phyloP scores from a whole-genome alignment of 352 stramenopile species.

The Phytopythium litorale region DNA sequence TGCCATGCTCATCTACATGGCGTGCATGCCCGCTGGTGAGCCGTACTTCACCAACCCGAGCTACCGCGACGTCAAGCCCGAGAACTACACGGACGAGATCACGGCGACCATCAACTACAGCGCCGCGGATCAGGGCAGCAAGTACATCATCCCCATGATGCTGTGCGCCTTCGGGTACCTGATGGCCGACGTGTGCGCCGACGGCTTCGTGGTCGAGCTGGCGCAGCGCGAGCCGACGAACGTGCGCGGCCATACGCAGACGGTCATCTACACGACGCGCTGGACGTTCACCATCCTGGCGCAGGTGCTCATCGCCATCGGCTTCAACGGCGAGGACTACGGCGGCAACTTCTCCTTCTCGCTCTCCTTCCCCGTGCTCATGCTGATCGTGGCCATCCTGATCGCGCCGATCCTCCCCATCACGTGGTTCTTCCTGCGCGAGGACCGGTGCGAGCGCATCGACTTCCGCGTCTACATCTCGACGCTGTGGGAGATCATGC shows the following conservation, averaged over 20 bases:
- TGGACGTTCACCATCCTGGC: constrained; percentile 32
- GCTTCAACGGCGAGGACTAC: constrained; percentile 47
- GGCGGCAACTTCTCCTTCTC: constrained; percentile 44
- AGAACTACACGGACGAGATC: constrained; percentile 38
- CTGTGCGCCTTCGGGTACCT: constrained; percentile 41
- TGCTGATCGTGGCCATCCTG: constrained; percentile 31
- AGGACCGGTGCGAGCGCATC: constrained; percentile 25
- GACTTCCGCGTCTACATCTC: constrained; percentile 41
- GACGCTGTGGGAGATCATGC: constrained; percentile 42
- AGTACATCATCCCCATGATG: constrained; percentile 46
- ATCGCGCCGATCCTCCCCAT: constrained; percentile 27
- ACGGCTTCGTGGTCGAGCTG: constrained; percentile 46
- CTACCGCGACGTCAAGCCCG: constrained; percentile 32
- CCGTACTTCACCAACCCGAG: constrained; percentile 37
- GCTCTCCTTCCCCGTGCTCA: constrained; percentile 37
- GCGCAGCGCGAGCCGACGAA: constrained; percentile 42
- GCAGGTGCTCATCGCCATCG: constrained; percentile 35
- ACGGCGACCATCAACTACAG: constrained; percentile 31
- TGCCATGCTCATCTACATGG: constrained; percentile 40
- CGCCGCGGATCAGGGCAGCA: constrained; percentile 25
- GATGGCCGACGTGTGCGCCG: constrained; percentile 40
- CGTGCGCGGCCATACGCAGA: constrained; percentile 42
- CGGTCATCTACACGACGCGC: constrained; percentile 45
- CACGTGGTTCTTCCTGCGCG: constrained; percentile 41
- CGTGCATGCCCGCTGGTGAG: constrained; percentile 17